phyloP scores from a whole-genome alignment of 2,329 filamentous ascomycete genomes.

The Fragosphaeria purpurea region DNA sequence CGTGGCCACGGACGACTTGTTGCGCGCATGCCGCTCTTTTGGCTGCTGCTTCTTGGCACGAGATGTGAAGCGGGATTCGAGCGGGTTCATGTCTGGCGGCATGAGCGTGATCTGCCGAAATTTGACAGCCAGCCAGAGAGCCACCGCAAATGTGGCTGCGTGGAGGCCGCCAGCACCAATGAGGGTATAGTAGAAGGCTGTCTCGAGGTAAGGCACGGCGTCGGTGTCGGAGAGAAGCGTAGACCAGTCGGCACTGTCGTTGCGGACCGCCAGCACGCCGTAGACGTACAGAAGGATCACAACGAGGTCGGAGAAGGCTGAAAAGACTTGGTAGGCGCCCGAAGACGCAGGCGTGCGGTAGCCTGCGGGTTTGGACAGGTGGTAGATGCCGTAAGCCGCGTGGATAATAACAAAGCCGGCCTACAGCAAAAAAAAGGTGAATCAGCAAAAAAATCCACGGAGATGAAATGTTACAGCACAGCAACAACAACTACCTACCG shows the following conservation, averaged over 20 bases:
- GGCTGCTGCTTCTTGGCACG: conserved; percentile 27
- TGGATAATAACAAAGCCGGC: conserved; percentile 65
- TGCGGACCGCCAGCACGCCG: conserved; percentile 36
- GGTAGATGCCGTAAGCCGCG: conserved; percentile 69
- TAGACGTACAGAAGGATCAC: conserved; percentile 48
- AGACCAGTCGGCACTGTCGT: conserved; percentile 46
- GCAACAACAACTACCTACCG: conserved; percentile 41
- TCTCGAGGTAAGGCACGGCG: conserved; percentile 49
- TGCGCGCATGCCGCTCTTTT: conserved; percentile 56
- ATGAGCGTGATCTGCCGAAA: conserved; percentile 75
- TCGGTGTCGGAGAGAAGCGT: conserved; percentile 53
- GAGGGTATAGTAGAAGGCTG: conserved; percentile 59
- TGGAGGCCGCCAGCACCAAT: conserved; percentile 58
- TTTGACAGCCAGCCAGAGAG: conserved; percentile 63
- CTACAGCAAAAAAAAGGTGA: conserved; percentile 32
- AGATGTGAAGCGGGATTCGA: conserved; percentile 76
- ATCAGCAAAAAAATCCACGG: neutral
- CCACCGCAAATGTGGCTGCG: conserved; percentile 57
- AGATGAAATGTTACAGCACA: too few relatives aligned
- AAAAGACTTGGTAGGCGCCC: conserved; percentile 82
- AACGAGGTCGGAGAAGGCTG: conserved; percentile 57
- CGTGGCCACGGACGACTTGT: conserved; percentile 48
- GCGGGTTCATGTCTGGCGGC: conserved; percentile 90
- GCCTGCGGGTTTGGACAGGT: conserved; percentile 61
- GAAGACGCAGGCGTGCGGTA: conserved; percentile 68